Conservation (phyloP, 257 asterid species). For the Ocimum tenuiflorum region DNA sequence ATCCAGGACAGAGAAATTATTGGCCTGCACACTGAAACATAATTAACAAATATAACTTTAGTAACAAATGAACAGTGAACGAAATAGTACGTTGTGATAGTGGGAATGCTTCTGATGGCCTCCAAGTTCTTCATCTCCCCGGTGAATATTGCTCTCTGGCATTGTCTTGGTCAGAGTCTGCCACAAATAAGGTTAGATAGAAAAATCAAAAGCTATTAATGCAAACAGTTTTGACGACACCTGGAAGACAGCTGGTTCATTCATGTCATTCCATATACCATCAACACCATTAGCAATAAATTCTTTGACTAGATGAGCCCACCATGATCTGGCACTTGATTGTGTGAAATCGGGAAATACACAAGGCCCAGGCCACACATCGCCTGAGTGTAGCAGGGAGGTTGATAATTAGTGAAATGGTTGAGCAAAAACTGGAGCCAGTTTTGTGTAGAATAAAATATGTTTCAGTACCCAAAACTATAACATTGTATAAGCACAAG, state of each 20-base stretch:
- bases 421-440: not conserved
- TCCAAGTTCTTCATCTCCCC: constrained; percentile 86
- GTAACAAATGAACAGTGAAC: constrained; percentile 5
- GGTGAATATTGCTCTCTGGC: constrained; percentile 91
- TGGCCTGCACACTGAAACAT: not conserved
- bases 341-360: constrained; percentile 91
- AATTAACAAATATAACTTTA: not conserved
- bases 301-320: constrained; percentile 81
- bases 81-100: constrained; percentile 73
- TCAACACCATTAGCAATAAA: constrained; percentile 77
- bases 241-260: constrained; percentile 95
- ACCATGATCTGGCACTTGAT: constrained; percentile 76
- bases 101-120: constrained; percentile 69
- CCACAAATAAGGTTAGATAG: constrained; percentile 18
- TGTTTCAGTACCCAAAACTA: not conserved
- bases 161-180: constrained; percentile 94
- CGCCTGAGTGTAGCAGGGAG: constrained; percentile 41
- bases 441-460: not conserved
- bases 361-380: constrained; percentile 99
- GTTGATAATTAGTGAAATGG: constrained; percentile 14
- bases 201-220: not conserved
- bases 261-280: constrained; percentile 99
- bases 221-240: constrained; percentile 33
- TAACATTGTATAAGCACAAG: not conserved
- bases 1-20: not conserved